phyloP scores from a whole-genome alignment of 768 basidiomycete species.

The Russula emetica region DNA sequence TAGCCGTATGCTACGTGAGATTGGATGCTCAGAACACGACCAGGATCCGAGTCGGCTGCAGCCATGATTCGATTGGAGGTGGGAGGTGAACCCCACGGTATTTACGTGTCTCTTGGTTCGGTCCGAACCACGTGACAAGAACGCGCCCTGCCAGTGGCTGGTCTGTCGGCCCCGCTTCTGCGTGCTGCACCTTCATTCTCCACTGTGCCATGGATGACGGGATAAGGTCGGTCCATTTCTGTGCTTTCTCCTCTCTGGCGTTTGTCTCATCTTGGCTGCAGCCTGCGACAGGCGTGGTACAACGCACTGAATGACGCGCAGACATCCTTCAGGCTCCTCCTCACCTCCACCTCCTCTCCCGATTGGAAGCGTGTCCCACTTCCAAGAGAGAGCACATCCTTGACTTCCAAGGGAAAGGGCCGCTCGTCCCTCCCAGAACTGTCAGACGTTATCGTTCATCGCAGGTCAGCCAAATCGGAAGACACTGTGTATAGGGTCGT shows the following conservation, averaged over 20 bases:
- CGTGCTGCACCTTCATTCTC: slow-evolving; percentile 10
- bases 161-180: background rate
- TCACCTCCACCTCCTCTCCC: slow-evolving; percentile 60
- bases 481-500: slow-evolving; percentile 78
- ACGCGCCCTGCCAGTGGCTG: slow-evolving; percentile 11
- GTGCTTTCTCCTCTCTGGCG: slow-evolving; percentile 30
- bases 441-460: slow-evolving; percentile 72
- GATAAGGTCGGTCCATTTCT: slow-evolving; percentile 38
- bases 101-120: background rate
- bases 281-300: slow-evolving; percentile 81
- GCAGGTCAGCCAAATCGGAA: slow-evolving; percentile 61
- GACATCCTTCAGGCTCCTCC: slow-evolving; percentile 68
- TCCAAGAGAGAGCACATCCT: slow-evolving; percentile 38
- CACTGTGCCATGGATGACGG: slow-evolving; percentile 43
- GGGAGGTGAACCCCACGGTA: no score
- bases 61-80: background rate
- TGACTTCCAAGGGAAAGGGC: slow-evolving; percentile 58
- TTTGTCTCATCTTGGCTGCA: slow-evolving; percentile 31
- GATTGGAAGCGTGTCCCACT: slow-evolving; percentile 79
- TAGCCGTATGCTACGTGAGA: slow-evolving; percentile 93
- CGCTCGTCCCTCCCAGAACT: slow-evolving; percentile 55
- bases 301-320: slow-evolving; percentile 71
- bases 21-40: slow-evolving; percentile 82
- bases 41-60: slow-evolving; percentile 28
- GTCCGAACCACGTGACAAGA: slow-evolving; percentile 14